Percentiles rank a stretch among this genome's conserved stretches.
phyloP scores from a whole-genome alignment of 2,329 filamentous ascomycete genomes.

The Cryphonectria japonica region DNA sequence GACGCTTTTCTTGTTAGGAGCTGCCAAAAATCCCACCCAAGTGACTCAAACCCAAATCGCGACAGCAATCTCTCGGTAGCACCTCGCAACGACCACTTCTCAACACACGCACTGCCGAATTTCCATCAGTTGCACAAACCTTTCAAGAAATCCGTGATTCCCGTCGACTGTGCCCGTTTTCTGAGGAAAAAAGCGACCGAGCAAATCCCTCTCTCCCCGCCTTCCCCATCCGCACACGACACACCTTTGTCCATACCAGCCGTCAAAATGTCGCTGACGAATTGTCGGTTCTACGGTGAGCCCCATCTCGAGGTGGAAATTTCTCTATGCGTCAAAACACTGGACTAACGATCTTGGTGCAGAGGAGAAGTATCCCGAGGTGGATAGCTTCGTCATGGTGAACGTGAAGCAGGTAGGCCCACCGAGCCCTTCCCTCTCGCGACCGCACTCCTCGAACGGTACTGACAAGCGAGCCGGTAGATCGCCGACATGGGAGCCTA shows the following conservation, averaged over 20 bases:
- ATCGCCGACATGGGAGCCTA: slow-evolving; percentile 99
- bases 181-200: slow-evolving; percentile 14
- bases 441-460: slow-evolving; percentile 25
- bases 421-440: not conserved
- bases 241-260: slow-evolving; percentile 12
- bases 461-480: slow-evolving; percentile 46
- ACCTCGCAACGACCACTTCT: slow-evolving; percentile 14
- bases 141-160: not conserved
- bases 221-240: slow-evolving; percentile 22
- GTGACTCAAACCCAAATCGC: slow-evolving; percentile 27
- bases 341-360: slow-evolving; percentile 38
- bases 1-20: slow-evolving; percentile 1
- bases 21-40: slow-evolving; percentile 27
- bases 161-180: not conserved
- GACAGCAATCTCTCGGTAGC: slow-evolving; percentile 17
- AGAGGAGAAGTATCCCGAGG: slow-evolving; percentile 79
- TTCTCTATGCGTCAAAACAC: slow-evolving; percentile 36
- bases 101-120: slow-evolving; percentile 5
- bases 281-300: slow-evolving; percentile 44
- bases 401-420: slow-evolving; percentile 90
- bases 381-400: slow-evolving; percentile 99
- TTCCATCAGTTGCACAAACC: slow-evolving; percentile 13
- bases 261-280: slow-evolving; percentile 44
- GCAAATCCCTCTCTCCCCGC: slow-evolving; percentile 4
- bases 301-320: not conserved